Evolutionary conservation across 176 grass and related monocot genomes (phyloP).

Genomic region (Phyllostachys edulis): DNA sequence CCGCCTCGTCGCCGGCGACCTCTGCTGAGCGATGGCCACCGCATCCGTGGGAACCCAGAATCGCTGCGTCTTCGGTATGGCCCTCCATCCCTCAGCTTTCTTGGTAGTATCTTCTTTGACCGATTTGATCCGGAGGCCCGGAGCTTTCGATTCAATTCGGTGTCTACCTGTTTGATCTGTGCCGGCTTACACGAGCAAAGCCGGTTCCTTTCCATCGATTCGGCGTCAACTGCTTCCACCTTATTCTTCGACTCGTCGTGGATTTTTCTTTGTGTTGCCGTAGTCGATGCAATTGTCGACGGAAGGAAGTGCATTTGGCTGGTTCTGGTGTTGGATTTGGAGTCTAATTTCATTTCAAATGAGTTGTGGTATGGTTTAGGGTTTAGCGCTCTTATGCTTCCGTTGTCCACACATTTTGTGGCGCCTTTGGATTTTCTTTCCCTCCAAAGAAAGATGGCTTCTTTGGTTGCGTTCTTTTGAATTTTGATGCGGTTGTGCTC

Average conservation of each 20-base stretch:
- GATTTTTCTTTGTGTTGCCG: not conserved
- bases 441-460: not conserved
- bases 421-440: not conserved
- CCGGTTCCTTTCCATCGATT: not conserved
- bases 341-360: not conserved
- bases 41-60: slow-evolving; percentile 55
- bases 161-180: not conserved
- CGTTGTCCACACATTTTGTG: not conserved
- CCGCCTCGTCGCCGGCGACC: not conserved
- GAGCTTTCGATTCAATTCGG: not conserved
- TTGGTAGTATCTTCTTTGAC: not conserved
- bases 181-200: not conserved
- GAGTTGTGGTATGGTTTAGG: slow-evolving; percentile 15
- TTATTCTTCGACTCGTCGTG: not conserved
- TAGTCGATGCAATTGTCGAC: not conserved
- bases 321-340: not conserved
- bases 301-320: not conserved
- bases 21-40: slow-evolving; percentile 52
- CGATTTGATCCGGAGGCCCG: not conserved
- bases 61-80: slow-evolving; percentile 88
- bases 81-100: not conserved
- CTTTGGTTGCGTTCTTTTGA: not conserved
- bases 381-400: not conserved
- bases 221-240: not conserved
- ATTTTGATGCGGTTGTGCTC: not conserved